Evolutionary conservation across 805 yeast genomes (phyloP), one percentile per base, ranked within the genome.

Genomic region (Saccharomycopsis sp.): DNA sequence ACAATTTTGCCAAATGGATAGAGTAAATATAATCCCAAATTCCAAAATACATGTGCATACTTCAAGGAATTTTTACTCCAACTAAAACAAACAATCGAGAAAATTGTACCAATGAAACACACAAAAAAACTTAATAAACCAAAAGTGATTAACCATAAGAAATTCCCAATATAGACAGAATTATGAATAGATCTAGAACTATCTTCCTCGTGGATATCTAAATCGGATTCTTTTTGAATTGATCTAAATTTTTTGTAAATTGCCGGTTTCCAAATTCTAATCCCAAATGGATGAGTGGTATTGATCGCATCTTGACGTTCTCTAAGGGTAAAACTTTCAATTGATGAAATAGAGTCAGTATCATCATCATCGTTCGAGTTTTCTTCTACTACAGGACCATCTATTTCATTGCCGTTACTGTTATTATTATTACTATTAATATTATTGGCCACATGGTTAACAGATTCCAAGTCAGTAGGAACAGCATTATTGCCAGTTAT

Each of bases 211-310:
- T 90, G 97, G 53, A 93, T 86, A 68, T 93, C 98, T 51, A 84
- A 84, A 48, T 86, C 95, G 1, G 97, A 97, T 47, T 86, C 81
- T 33, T 79, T 72, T 54, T 93, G 93, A 26, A 93, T 97, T 3
- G 96, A 85, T 56, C 98, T 79, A 48, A 75, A 74, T 62, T 93
- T 93, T 61, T 93, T 93, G 65, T 93, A 93, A 45, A 93, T 68
- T 2, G 97, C 96, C 1, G 98, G 98, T 59, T 93, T 93, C 98
- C 98, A 93, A 56, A 93, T 86, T 61, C 96, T 82, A 38, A 93
- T 90, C 72, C 98, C 98, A 57, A 93, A 93, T 0, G 98, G 98
- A 67, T 93, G 98, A 3, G 97, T 88, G 42, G 85, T 80, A 59
- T 93, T 93, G 59, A 93, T 93, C 13, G 98, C 98, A 54, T 85